phyloP scores from a whole-genome alignment of 140 eudicot species.

The Stevia rebaudiana region DNA sequence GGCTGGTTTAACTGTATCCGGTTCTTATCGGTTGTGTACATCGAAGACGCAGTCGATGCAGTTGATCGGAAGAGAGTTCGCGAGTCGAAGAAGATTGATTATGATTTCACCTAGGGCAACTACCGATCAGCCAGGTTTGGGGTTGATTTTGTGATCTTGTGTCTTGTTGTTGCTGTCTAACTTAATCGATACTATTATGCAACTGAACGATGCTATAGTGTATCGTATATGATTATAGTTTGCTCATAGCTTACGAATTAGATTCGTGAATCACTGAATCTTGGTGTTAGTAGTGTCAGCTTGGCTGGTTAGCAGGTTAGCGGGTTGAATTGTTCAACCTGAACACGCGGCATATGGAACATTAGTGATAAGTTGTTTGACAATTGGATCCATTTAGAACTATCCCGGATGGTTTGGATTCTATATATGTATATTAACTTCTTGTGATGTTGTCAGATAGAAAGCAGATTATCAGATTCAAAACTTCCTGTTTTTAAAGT shows the following conservation, averaged over 20 bases:
- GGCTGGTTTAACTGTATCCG: slow-evolving; percentile 23
- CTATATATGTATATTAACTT: background rate
- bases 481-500: background rate
- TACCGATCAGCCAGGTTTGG: slow-evolving; percentile 79
- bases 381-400: background rate
- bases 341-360: no score
- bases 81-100: slow-evolving; percentile 29
- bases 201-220: background rate
- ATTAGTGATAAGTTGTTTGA: background rate
- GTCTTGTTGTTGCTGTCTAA: background rate
- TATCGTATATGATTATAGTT: background rate
- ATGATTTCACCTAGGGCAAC: slow-evolving; percentile 67
- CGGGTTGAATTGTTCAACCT: no score
- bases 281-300: no score
- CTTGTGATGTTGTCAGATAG: background rate
- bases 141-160: background rate
- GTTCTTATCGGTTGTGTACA: slow-evolving; percentile 29
- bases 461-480: background rate
- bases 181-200: background rate
- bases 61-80: slow-evolving; percentile 29
- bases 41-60: slow-evolving; percentile 39
- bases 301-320: no score
- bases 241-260: background rate
- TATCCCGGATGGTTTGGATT: background rate
- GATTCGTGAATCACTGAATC: background rate